phyloP scores from a whole-genome alignment of 2,329 filamentous ascomycete species.

The Anisogramma anomala region DNA sequence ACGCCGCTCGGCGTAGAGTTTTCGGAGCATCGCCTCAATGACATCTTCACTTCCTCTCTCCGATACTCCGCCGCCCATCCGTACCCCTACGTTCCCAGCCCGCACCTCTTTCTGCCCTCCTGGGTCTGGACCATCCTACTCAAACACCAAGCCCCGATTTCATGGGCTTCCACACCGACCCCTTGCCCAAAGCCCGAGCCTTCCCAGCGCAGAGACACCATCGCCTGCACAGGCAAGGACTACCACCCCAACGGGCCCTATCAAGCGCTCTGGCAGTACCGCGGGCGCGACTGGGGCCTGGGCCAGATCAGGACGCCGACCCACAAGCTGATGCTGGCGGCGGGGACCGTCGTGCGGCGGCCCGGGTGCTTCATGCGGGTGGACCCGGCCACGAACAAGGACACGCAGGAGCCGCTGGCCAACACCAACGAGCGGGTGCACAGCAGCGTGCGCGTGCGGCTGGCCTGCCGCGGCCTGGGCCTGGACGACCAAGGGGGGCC shows the following conservation, averaged over 20 bases:
- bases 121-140: conserved; percentile 14
- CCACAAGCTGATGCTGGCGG: conserved; percentile 18
- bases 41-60: conserved; percentile 20
- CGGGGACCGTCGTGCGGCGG: conserved; percentile 20
- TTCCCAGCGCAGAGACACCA: conserved; percentile 16
- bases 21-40: conserved; percentile 18
- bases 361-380: conserved; percentile 27
- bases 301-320: conserved; percentile 21
- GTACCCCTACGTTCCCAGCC: conserved; percentile 19
- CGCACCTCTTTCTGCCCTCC: conserved; percentile 9
- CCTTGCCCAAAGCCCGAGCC: conserved; percentile 18
- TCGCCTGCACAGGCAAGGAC: conserved; percentile 20
- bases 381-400: conserved; percentile 27
- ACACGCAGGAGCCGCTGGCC: conserved; percentile 24
- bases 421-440: conserved; percentile 29
- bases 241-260: conserved; percentile 16
- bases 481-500: conserved; percentile 24
- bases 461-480: conserved; percentile 20
- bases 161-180: conserved; percentile 16
- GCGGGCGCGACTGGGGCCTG: conserved; percentile 21
- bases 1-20: conserved; percentile 23
- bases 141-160: conserved; percentile 11
- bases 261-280: conserved; percentile 13
- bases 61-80: conserved; percentile 24
- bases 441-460: conserved; percentile 20